phyloP scores from a whole-genome alignment of 2,329 filamentous ascomycete species.

The Lachnellula arida region DNA sequence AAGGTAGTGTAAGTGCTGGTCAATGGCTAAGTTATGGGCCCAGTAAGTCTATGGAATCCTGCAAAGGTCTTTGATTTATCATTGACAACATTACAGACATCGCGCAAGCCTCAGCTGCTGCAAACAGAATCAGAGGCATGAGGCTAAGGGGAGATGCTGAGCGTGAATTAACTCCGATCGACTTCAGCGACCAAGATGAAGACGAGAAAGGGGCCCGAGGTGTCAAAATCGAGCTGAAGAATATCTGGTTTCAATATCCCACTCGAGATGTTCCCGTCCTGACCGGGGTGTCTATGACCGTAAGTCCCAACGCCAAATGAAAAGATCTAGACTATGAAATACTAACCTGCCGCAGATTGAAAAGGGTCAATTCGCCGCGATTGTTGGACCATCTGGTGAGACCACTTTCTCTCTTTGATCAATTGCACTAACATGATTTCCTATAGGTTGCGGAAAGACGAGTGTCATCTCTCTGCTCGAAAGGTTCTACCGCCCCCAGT shows the following conservation, averaged over 20 bases:
- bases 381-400: constrained; percentile 62
- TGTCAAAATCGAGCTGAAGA: constrained; percentile 33
- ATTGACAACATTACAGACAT: constrained; percentile 34
- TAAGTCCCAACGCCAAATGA: constrained; percentile 36
- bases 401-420: neutral
- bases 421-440: neutral
- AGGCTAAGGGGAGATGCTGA: constrained; percentile 8
- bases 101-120: constrained; percentile 51
- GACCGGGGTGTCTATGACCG: constrained; percentile 44
- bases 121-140: constrained; percentile 53
- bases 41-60: constrained; percentile 19
- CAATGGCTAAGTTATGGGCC: constrained; percentile 47
- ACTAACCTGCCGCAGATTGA: constrained; percentile 30
- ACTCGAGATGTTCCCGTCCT: constrained; percentile 51
- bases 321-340: constrained; percentile 42
- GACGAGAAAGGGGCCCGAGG: constrained; percentile 21
- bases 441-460: constrained; percentile 57
- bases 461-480: constrained; percentile 63
- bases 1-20: constrained; percentile 46
- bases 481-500: constrained; percentile 61
- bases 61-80: neutral
- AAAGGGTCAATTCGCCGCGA: constrained; percentile 64
- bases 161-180: neutral
- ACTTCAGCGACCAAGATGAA: constrained; percentile 20
- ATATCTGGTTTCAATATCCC: constrained; percentile 55